A percentile compares a stretch with the other conserved stretches of the same genome.
These are phyloP conservation scores for Clausena lansium DNA, from an alignment of 345 rosid species.

Conservation along the genomic window DNA sequence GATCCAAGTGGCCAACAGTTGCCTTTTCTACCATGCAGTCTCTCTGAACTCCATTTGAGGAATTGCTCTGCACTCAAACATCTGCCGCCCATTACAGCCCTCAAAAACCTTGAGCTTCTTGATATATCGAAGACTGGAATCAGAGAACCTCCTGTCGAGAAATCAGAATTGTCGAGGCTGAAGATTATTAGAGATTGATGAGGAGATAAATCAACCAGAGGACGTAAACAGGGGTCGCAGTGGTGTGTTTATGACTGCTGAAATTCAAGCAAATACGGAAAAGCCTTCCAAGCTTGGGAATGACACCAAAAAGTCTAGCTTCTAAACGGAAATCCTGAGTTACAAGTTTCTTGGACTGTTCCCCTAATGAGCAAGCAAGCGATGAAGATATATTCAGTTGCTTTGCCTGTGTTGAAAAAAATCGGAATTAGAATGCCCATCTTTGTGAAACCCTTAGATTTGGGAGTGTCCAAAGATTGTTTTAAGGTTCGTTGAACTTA, in stretches of 20 bases:
- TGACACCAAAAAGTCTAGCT: slow-evolving; percentile 8
- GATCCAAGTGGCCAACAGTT: background rate
- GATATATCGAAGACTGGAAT: slow-evolving; percentile 25
- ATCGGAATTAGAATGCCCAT: too few species aligned
- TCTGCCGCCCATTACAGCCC: slow-evolving; percentile 21
- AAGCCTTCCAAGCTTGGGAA: background rate
- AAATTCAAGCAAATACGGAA: too few species aligned
- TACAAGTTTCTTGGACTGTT: slow-evolving; percentile 7
- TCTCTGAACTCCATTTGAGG: slow-evolving; percentile 32
- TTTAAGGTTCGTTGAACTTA: too few species aligned
- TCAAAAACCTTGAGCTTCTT: slow-evolving; percentile 31
- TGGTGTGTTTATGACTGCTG: too few species aligned
- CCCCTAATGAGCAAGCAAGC: background rate
- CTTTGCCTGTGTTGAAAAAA: too few species aligned
- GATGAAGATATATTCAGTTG: background rate
- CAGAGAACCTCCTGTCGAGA: slow-evolving; percentile 12
- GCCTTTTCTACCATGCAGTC: slow-evolving; percentile 28
- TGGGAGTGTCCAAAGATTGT: too few species aligned
- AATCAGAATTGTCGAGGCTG: slow-evolving; percentile 5
- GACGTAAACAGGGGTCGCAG: background rate
- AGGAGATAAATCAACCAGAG: slow-evolving; percentile 5
- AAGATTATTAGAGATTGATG: background rate
- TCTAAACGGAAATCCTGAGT: slow-evolving; percentile 1
- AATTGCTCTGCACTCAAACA: slow-evolving; percentile 16
- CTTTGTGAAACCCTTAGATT: too few species aligned